A percentile compares a stretch with the other conserved stretches of the same genome.
These are phyloP conservation scores for Tulasnella sp. DNA, from an alignment of 768 basidiomycete genomes.

Conservation along the genomic window DNA sequence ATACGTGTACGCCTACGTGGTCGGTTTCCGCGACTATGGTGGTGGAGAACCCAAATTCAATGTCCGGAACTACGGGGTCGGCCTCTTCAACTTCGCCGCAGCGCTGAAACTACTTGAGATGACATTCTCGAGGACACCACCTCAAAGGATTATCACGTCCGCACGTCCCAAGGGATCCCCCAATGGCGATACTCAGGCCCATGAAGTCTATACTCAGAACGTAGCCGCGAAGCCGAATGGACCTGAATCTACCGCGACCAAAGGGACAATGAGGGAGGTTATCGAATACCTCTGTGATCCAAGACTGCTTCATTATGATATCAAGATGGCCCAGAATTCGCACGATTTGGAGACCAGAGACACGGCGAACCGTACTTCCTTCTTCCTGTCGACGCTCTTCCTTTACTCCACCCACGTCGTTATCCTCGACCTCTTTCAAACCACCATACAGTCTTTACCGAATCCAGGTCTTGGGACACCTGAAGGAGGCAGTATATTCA, in stretches of 20 bases:
- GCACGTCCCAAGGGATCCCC: neutral
- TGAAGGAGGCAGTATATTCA: constrained; percentile 66
- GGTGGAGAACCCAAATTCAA: neutral
- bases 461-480: constrained; percentile 52
- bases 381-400: neutral
- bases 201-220: neutral
- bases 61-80: neutral
- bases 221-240: neutral
- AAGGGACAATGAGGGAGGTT: neutral
- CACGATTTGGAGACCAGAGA: neutral
- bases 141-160: neutral
- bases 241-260: neutral
- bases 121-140: neutral
- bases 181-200: neutral
- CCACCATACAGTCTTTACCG: constrained; percentile 62
- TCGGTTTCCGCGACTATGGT: neutral
- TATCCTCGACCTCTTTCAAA: constrained; percentile 58
- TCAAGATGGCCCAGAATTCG: neutral
- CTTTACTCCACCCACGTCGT: constrained; percentile 40
- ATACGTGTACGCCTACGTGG: neutral
- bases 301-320: neutral
- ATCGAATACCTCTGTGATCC: constrained; percentile 4
- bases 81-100: neutral
- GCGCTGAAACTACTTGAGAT: neutral
- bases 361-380: neutral